Evolutionary conservation across 1,139 yeast genomes (phyloP).

Genomic region (Arxiozyma telluris): DNA sequence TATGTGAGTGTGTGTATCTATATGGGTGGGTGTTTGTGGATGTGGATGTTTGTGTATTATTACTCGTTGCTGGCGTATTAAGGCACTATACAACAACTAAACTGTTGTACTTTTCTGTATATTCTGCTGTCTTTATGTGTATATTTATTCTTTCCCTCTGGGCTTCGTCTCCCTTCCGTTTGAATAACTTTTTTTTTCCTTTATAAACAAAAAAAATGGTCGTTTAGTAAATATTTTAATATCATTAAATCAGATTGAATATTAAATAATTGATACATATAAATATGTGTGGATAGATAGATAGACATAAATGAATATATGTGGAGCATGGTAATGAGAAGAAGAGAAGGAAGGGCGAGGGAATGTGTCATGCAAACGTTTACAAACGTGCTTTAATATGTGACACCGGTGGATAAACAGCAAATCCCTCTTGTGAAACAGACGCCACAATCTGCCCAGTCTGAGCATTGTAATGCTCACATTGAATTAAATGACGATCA

Average conservation of each 20-base stretch:
- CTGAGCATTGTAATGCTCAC: conserved; percentile 43
- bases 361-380: neutral
- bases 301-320: neutral
- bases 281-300: no score
- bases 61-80: neutral
- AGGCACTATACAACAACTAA: no score
- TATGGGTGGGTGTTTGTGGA: no score
- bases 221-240: no score
- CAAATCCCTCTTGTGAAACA: conserved; percentile 59
- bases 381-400: neutral
- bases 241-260: no score
- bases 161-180: neutral
- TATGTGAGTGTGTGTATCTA: neutral
- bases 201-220: no score
- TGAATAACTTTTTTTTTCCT: no score
- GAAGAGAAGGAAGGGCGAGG: neutral
- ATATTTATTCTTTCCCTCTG: neutral
- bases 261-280: no score
- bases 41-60: neutral
- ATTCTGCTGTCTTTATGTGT: neutral
- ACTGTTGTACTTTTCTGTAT: no score
- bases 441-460: conserved; percentile 54
- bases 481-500: conserved; percentile 49
- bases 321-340: neutral
- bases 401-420: conserved; percentile 18